Evolutionary conservation across 2,329 filamentous ascomycete species (phyloP), one percentile per base, ranked within the genome.

Genomic region (Diaporthe caulivora): DNA sequence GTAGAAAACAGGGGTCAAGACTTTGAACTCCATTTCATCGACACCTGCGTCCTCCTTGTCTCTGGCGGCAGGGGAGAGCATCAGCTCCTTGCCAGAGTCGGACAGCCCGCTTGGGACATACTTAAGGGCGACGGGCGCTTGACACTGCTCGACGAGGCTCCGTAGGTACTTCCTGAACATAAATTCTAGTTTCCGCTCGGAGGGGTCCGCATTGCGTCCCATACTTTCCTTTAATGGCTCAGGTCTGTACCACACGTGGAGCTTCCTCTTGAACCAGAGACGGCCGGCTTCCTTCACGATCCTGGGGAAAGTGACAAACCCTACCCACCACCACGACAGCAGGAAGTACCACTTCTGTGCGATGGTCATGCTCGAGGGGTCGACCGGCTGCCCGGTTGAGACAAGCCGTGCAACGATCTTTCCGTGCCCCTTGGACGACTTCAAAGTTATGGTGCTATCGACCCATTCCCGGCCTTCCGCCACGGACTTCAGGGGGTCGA

Each of bases 1-100:
- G 82, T 94, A 94, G 78, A 94, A 94, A 0, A 83, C 84, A 0
- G 92, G 92, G 0, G 90, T 92, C 26, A 92, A 80, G 6, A 94
- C 83, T 70, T 87, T 87, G 62, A 94, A 82, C 55, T 89, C 87
- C 8, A 93, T 67, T 0, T 86, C 80, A 29, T 86, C 81, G 10
- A 65, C 51, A n/a, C 53, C 3, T 74, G 67, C 17, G 62, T 77
- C 70, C 2, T 77, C 68, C 15, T 74, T 70, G 18, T 58, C 13
- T 15, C 51, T 70, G 5, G 80, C 79, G 2, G 76, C 67, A 7
- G 78, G 73, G 6, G 85, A 87, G 26, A 76, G 76, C 75, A 87
- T 84, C 34, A 81, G 77, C 76, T 86, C 84, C 18, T 83, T 78
- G 4, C 79, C 72, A 17, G 80, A 77, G 49, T 83, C 78, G 29